Conservation (phyloP, 2,329 filamentous ascomycete species). For the Cercospora sp. region DNA sequence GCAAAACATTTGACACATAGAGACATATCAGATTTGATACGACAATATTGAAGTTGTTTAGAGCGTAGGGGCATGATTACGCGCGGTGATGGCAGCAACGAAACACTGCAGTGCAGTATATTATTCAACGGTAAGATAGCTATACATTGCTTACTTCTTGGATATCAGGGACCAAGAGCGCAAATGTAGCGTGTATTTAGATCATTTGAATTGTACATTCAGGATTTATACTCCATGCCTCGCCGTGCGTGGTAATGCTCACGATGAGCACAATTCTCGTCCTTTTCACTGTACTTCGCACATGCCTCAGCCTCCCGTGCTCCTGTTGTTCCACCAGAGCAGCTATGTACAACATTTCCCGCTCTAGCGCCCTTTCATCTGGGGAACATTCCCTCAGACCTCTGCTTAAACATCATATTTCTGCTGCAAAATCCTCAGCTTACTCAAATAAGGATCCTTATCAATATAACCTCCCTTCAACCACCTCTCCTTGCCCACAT, state of each 20-base stretch:
- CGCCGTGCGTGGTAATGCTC: background rate
- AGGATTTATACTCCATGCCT: background rate
- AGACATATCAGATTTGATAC: background rate
- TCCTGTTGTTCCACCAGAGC: background rate
- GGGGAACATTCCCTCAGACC: background rate
- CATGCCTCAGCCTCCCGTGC: background rate
- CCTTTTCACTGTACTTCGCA: background rate
- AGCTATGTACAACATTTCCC: background rate
- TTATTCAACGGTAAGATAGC: too few relatives aligned
- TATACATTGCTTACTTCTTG: too few relatives aligned
- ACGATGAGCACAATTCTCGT: background rate
- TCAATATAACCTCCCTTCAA: constrained; percentile 83
- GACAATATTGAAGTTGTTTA: too few relatives aligned
- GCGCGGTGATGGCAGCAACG: too few relatives aligned
- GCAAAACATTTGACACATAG: background rate
- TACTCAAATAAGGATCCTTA: constrained; percentile 59
- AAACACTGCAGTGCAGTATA: too few relatives aligned
- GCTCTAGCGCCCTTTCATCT: background rate
- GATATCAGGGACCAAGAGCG: too few relatives aligned
- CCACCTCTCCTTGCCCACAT: constrained; percentile 68
- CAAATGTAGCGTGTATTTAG: too few relatives aligned
- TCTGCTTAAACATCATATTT: constrained; percentile 2
- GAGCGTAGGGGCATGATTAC: too few relatives aligned
- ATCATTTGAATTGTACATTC: background rate
- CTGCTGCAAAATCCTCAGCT: constrained; percentile 32